phyloP scores from a whole-genome alignment of 2,329 filamentous ascomycete species.

The Ascosphaera pollenicola region DNA sequence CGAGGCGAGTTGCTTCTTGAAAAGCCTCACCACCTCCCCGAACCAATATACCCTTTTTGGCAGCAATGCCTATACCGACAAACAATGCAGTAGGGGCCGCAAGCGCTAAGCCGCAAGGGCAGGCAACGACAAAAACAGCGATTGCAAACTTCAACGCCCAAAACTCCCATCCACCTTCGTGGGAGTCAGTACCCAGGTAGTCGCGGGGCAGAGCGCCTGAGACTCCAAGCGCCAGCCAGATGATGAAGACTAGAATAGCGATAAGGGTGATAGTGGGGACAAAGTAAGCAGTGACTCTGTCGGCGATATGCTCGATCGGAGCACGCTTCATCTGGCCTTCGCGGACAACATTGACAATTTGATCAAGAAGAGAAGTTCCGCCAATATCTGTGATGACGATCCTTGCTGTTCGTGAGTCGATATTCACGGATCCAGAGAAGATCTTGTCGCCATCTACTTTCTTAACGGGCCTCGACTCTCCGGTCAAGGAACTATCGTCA shows the following conservation, averaged over 20 bases:
- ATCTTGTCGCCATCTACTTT: slow-evolving; percentile 22
- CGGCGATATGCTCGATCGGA: slow-evolving; percentile 25
- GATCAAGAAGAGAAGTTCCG: slow-evolving; percentile 27
- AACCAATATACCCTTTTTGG: slow-evolving; percentile 57
- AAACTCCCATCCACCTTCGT: slow-evolving; percentile 28
- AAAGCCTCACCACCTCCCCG: slow-evolving; percentile 73
- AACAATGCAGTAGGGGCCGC: slow-evolving; percentile 78
- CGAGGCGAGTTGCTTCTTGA: slow-evolving; percentile 57
- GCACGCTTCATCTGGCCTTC: slow-evolving; percentile 27
- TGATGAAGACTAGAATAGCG: slow-evolving; percentile 23
- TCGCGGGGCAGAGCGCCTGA: slow-evolving; percentile 24
- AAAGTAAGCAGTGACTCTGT: slow-evolving; percentile 26
- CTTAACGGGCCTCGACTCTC: slow-evolving; percentile 24
- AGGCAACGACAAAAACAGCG: slow-evolving; percentile 69
- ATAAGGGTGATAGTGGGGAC: slow-evolving; percentile 27
- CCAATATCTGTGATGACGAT: slow-evolving; percentile 23
- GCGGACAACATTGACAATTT: slow-evolving; percentile 26
- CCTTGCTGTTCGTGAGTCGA: slow-evolving; percentile 20
- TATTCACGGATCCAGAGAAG: slow-evolving; percentile 25
- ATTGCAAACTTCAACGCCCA: slow-evolving; percentile 46
- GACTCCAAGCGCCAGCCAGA: slow-evolving; percentile 24
- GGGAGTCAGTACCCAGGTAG: slow-evolving; percentile 22
- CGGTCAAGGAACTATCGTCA: slow-evolving; percentile 75
- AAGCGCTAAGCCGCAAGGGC: slow-evolving; percentile 62
- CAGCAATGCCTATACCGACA: slow-evolving; percentile 59